Percentiles rank a stretch among this genome's conserved stretches.
Evolutionary conservation across 1,284 basidiomycete genomes (phyloP).

Genomic region (Rhodotorula sp.): DNA sequence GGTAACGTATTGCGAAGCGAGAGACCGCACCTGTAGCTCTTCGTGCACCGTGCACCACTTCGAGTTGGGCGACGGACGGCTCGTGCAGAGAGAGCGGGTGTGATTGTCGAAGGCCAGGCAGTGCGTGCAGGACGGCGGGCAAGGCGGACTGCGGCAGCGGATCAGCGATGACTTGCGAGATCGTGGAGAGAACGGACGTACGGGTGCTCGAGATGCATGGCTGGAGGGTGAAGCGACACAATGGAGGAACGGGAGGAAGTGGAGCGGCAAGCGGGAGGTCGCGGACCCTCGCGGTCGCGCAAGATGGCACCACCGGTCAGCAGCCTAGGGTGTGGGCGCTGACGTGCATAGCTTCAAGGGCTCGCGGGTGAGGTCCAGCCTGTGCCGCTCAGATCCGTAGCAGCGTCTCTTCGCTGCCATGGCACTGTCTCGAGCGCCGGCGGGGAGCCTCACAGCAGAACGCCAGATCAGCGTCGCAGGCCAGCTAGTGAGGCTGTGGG

Average conservation of each 20-base stretch:
- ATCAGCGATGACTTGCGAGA: no score
- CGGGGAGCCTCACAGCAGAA: no score
- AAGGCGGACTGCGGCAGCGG: background rate
- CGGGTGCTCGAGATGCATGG: constrained; percentile 32
- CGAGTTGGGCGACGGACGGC: constrained; percentile 1
- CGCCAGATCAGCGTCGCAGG: no score
- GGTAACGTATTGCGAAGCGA: no score
- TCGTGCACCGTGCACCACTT: constrained; percentile 45
- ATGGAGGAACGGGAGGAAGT: background rate
- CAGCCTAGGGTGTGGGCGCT: background rate
- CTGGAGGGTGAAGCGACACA: background rate
- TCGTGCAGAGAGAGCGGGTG: constrained; percentile 18
- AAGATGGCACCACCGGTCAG: background rate
- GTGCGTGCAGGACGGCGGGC: constrained; percentile 28
- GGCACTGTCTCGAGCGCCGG: no score
- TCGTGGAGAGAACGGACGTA: background rate
- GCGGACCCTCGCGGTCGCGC: background rate
- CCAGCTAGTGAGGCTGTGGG: no score
- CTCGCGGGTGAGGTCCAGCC: no score
- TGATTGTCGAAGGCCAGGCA: constrained; percentile 38
- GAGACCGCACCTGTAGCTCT: constrained; percentile 33
- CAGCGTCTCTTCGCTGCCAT: no score
- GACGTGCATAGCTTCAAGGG: no score
- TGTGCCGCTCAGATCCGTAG: no score
- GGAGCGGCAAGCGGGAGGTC: background rate